Base-by-base conservation (phyloP, 768 basidiomycete species). In the Fomitopsis pulvina region DNA sequence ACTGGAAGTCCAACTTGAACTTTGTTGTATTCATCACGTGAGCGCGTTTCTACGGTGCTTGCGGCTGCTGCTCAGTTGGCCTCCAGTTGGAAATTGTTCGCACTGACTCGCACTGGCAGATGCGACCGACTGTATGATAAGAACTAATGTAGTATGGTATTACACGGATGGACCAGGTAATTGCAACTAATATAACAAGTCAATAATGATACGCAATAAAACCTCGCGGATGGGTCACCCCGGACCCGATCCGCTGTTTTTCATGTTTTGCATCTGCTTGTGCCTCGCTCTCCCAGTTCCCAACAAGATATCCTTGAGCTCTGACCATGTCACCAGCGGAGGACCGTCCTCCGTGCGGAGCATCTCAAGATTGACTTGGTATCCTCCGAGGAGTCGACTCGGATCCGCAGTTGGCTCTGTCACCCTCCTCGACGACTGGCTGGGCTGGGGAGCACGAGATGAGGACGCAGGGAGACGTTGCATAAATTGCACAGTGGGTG, bases 251-350 rank as follows among this genome's bases (percentile, higher is more conserved):
- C 5, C 18, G 26, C 32, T 40, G 6, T 34, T 18, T 27, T 52
- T 14, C 27, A 10, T 28, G 21, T 22, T 37, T 14, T 25, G 2
- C 47, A 28, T 42, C 30, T 42, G 22, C 29, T 50, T 49, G 25
- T 47, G 18, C 9, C 55, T 48, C 42, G 25, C 42, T 9, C 45
- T 40, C 9, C 57, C 57, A 3, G 54, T 55, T 45, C 30, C 42
- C 4, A 51, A 28, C 26, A 58, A 21, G 29, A 56, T 54, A 8
- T 50, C 40, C 34, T 44, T 11, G 6, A 58, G 32, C 14, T 54
- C 54, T 3, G 41, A 10, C 52, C 52, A 56, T 0, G 39, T 46
- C 22, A 56, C 41, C 18, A 58, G 7, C 0, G 54, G 57, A 10
- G 52, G 54, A 8, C 55, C 57, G 10, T 32, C 54, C 12, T 51